Evolutionary conservation across 495 filamentous ascomycete genomes (phyloP), one percentile per base, ranked within the genome.

Genomic region (Venustampulla echinocandica): DNA sequence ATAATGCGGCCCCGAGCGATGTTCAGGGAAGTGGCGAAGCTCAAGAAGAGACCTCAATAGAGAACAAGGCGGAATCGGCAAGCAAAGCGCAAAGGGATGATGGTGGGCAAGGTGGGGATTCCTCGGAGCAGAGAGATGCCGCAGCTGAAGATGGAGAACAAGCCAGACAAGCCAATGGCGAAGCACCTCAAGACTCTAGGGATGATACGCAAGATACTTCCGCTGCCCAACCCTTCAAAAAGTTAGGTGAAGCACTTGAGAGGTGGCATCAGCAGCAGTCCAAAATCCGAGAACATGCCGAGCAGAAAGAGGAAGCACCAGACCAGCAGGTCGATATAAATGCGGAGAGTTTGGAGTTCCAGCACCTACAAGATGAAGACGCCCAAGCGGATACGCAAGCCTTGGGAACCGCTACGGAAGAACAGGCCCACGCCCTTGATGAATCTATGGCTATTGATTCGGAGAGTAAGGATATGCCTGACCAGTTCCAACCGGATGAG

Each of bases 161-260:
- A 6, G 69, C 70, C 2, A 59, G 60, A 22, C 52, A 61, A 47
- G 41, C 47, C 14, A 65, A 73, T 7, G 71, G 81, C 24, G 78
- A 85, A 44, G 62, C 71, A 32, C 66, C 68, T n/a, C 61, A 66
- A n/a, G 59, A 71, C 25, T 61, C 64, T 10, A 65, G 72, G 25
- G 58, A 69, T 15, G 63, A 79, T 33, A 57, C 63, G 15, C 61
- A 65, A 37, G 69, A 70, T 42, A 61, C 61, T 23, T 53, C 66
- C 10, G 66, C 69, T n/a, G 57, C 61, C 17, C 70, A 83, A 43
- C 80, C 87, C 1, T 94, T 94, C 70, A 87, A 90, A 67, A 90
- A 92, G 50, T 74, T 99, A 45, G 93, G 93, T 1, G 87, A 96
- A 67, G 81, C 84, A 17, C 71, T 99, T n/a, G 90, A 96, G 55